Percentiles rank a stretch among this genome's conserved stretches.
Conservation (phyloP, 2,329 filamentous ascomycete genomes). For the Ceratocystis ficicola region DNA sequence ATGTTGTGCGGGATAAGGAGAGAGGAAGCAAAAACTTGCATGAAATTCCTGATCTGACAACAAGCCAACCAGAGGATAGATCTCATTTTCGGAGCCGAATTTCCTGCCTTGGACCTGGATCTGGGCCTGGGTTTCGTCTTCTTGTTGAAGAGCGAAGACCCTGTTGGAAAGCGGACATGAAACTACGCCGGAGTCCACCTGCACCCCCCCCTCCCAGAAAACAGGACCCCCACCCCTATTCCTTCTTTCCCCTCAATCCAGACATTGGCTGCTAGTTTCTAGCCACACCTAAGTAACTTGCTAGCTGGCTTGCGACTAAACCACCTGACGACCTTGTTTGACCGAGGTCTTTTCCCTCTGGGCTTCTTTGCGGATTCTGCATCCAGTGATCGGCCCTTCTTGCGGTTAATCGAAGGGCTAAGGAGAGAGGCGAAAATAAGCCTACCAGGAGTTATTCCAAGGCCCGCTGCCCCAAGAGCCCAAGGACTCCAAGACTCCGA, state of each 20-base stretch:
- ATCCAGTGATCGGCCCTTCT: conserved; percentile 7
- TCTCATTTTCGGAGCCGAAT: not conserved
- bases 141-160: not conserved
- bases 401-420: conserved; percentile 5
- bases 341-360: not conserved
- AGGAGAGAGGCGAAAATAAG: not conserved
- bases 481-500: not conserved
- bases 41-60: conserved; percentile 7
- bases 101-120: not conserved
- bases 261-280: not conserved
- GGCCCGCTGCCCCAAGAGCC: not conserved
- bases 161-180: not conserved
- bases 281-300: no score
- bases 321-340: not conserved
- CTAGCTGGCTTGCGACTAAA: conserved; percentile 1
- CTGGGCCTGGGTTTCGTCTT: no score
- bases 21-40: not conserved
- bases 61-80: not conserved
- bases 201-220: not conserved
- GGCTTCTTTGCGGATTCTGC: not conserved
- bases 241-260: conserved; percentile 5
- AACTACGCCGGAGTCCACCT: not conserved
- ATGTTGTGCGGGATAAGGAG: not conserved
- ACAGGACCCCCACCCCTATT: not conserved
- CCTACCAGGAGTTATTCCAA: not conserved